Base-by-base conservation (phyloP, 2,329 filamentous ascomycete genomes). In the Dothiorella sarmentorum region DNA sequence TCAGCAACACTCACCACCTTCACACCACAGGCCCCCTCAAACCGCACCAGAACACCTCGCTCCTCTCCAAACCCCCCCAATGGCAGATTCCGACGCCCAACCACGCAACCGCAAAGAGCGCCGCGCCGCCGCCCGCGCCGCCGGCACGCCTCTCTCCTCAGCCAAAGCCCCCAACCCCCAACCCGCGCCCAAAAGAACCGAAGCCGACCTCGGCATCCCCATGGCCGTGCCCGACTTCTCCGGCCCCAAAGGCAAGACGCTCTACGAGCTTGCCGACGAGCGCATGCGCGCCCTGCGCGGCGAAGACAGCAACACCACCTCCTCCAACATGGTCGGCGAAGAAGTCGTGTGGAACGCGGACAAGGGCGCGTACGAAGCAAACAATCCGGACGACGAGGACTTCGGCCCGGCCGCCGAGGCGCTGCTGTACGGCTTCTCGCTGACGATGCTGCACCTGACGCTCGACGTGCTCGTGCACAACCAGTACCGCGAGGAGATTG, bases 401-500 rank as follows among this genome's bases (percentile, higher is more conserved):
- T 73, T 82, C 18, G 78, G 80, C 1, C 75, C 78, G 7, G 40
- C 75, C 1, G 79, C 74, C 37, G 73, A 81, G 57, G 74, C 79
- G 1, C 63, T 82, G 22, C 75, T 81, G 57, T 80, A 78, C 67
- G 70, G 75, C 6, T 73, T 83, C 10, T 85, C 84, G 62, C 73
- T 94, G 65, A 78, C 83, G 11, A 89, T 86, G 78, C 73, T 92
- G 52, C 88, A 93, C 69, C 86, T 91, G 64, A 90, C 87, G 0
- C 80, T 94, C 55, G 89, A 93, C 68, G 85, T 91, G 35, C 78
- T 94, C 10, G 88, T 91, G 20, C 88, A 91, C 70, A 82, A 87
- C 65, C 90, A 94, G 72, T 94, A 90, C 67, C 83, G 85, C n/a
- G 79, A 85, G 62, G 80, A 84, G 2, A 79, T 91, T 2, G 69